Evolutionary conservation across 2,329 filamentous ascomycete genomes (phyloP).

Genomic region (Alternaria sp.): DNA sequence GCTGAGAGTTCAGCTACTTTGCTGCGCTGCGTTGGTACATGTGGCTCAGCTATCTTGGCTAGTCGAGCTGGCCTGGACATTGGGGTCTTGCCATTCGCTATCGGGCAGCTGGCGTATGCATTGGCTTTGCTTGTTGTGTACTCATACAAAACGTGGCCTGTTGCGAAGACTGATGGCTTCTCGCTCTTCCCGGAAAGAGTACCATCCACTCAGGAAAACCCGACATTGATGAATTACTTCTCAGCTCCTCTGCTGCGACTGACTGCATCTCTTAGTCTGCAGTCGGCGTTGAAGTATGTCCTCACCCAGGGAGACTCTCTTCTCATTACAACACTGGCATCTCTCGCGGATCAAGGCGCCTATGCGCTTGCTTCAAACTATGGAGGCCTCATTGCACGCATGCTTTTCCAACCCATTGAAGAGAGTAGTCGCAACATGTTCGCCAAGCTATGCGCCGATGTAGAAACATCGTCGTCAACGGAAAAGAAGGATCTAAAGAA

Average conservation of each 20-base stretch:
- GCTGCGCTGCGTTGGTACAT: slow-evolving; percentile 75
- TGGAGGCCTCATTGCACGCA: slow-evolving; percentile 83
- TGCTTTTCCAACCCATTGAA: slow-evolving; percentile 94
- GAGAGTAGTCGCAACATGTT: slow-evolving; percentile 92
- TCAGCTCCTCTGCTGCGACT: slow-evolving; percentile 73
- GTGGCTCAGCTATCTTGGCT: slow-evolving; percentile 71
- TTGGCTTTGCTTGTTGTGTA: slow-evolving; percentile 74
- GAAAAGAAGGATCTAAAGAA: slow-evolving; percentile 4
- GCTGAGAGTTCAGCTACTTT: slow-evolving; percentile 87
- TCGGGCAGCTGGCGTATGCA: slow-evolving; percentile 83
- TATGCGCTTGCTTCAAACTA: slow-evolving; percentile 94
- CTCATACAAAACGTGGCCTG: slow-evolving; percentile 62
- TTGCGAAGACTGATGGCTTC: slow-evolving; percentile 67
- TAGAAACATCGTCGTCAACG: slow-evolving; percentile 15
- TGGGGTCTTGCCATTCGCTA: slow-evolving; percentile 85
- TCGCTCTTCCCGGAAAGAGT: slow-evolving; percentile 66
- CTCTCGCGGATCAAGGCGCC: slow-evolving; percentile 81
- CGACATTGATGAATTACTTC: slow-evolving; percentile 55
- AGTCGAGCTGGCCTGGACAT: slow-evolving; percentile 60
- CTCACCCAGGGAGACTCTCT: slow-evolving; percentile 94
- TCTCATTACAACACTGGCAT: slow-evolving; percentile 79
- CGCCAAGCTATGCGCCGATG: slow-evolving; percentile 71
- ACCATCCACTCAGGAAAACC: slow-evolving; percentile 38
- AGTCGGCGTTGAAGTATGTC: slow-evolving; percentile 89
- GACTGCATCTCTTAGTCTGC: slow-evolving; percentile 81